These are phyloP conservation scores for Tylopilus sp. DNA, from an alignment of 1,284 basidiomycete genomes.

Conservation along the genomic window DNA sequence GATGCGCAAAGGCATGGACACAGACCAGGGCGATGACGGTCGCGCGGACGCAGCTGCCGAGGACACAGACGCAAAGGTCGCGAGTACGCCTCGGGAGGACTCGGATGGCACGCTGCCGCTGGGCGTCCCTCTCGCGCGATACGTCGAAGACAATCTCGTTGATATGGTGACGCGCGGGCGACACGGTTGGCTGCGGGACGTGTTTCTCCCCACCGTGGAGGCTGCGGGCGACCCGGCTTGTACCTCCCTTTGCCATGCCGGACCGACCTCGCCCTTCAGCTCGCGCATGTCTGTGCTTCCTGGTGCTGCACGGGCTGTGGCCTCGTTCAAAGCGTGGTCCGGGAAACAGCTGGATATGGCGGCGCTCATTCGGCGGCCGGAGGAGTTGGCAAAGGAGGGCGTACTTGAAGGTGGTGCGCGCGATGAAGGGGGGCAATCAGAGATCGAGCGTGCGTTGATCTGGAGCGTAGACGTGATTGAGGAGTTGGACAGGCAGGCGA, in stretches of 20 bases:
- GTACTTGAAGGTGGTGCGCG: conserved; percentile 28
- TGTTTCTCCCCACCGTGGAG: conserved; percentile 15
- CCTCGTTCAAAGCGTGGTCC: conserved; percentile 41
- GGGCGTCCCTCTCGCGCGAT: conserved; percentile 50
- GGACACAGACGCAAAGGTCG: not conserved
- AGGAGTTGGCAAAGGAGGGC: conserved; percentile 60
- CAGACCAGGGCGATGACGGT: not conserved
- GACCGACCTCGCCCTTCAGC: conserved; percentile 5
- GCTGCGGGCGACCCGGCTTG: not conserved
- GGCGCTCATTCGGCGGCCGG: conserved; percentile 54
- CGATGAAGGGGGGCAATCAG: conserved; percentile 15
- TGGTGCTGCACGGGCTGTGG: conserved; percentile 40
- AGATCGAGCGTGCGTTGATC: conserved; percentile 33
- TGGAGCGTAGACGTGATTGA: conserved; percentile 23
- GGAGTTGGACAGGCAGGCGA: conserved; percentile 18
- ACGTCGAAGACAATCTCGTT: conserved; percentile 56
- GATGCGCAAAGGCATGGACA: not conserved
- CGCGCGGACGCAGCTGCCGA: not conserved
- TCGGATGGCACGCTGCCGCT: conserved; percentile 20
- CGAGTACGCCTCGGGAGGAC: not conserved
- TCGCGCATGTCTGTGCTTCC: conserved; percentile 26
- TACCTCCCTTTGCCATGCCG: not conserved
- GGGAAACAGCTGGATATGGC: conserved; percentile 63
- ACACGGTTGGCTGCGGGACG: conserved; percentile 38
- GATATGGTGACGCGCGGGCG: conserved; percentile 60